These are phyloP conservation scores for Solanum peruvianum DNA, from an alignment of 257 asterid genomes.

Conservation along the genomic window DNA sequence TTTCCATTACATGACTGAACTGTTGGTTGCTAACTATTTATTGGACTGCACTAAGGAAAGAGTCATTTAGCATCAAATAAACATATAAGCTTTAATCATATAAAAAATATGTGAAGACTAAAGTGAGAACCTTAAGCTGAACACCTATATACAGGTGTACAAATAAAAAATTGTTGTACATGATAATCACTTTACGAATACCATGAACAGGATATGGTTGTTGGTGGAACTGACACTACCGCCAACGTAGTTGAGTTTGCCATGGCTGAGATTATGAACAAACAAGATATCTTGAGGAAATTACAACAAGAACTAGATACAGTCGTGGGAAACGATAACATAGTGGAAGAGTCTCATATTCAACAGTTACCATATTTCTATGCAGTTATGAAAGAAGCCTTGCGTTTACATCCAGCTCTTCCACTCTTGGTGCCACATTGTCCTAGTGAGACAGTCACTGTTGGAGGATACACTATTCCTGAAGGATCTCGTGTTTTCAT, in stretches of 20 bases:
- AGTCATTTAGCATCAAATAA: not conserved
- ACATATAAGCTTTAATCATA: not conserved
- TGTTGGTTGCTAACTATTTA: too few species aligned
- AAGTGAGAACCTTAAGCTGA: not conserved
- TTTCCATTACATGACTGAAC: not conserved
- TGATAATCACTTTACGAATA: not conserved
- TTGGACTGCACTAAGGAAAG: not conserved
- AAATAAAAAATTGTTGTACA: not conserved
- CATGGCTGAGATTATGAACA: slow-evolving; percentile 54
- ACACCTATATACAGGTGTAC: not conserved
- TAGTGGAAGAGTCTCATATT: slow-evolving; percentile 46
- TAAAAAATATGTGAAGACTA: not conserved
- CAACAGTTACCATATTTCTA: slow-evolving; percentile 34
- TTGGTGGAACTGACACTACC: slow-evolving; percentile 69
- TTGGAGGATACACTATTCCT: slow-evolving; percentile 42
- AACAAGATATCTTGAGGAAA: slow-evolving; percentile 27
- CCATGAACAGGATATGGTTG: slow-evolving; percentile 48
- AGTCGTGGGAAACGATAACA: slow-evolving; percentile 28
- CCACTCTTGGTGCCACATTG: slow-evolving; percentile 65
- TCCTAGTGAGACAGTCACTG: slow-evolving; percentile 35
- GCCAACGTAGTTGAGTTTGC: slow-evolving; percentile 52
- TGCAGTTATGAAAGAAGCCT: slow-evolving; percentile 44
- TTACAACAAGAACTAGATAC: slow-evolving; percentile 41
- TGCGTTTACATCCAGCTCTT: slow-evolving; percentile 48
- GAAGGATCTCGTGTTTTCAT: slow-evolving; percentile 46